Evolutionary conservation across 306 rosid genomes (phyloP), one percentile per base, ranked within the genome.

Genomic region (Purshia tridentata): DNA sequence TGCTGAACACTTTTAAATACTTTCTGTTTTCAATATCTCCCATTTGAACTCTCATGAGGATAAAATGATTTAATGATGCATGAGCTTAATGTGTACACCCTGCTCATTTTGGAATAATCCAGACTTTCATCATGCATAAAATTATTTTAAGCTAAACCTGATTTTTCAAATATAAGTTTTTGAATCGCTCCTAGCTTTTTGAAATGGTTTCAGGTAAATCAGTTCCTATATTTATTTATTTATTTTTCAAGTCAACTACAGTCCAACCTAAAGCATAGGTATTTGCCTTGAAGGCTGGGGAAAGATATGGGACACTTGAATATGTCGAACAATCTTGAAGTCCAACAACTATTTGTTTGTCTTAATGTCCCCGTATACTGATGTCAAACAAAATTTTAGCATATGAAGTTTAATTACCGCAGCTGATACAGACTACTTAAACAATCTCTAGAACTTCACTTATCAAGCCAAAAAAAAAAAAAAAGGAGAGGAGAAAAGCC

Each of bases 361-460:
- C 8, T 22, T 35, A 37, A 48, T 13, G 10, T 47, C 11, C 13
- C 54, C 47, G 15, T 15, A 45, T 20, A 35, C 54, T 13, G 4
- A 72, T 61, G 29, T 35, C 7, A 9, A 54, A 11, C 7, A 66
- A 52, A 19, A 23, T 0, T 35, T 41, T 15, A 49, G 70, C 8
- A 18, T 50, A 51, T 50, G 15, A n/a, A 20, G 2, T 65, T 15
- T 18, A 3, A 2, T 51, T 50, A 23, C n/a, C 48, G 9, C 46
- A 22, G 16, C 1, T 45, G 9, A 22, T 40, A 41, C 22, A 44
- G 20, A 63, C 23, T 39, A 23, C 2, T 0, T 15, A 48, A 46
- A 62, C n/a, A 61, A 41, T 60, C 54, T 76, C 58, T 69, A 39
- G 19, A 56, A 39, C 22, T 18, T 19, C 9, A 48, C 52, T 46